Conservation (phyloP, 2,329 filamentous ascomycete species). For the Phialemonium atrogriseum region DNA sequence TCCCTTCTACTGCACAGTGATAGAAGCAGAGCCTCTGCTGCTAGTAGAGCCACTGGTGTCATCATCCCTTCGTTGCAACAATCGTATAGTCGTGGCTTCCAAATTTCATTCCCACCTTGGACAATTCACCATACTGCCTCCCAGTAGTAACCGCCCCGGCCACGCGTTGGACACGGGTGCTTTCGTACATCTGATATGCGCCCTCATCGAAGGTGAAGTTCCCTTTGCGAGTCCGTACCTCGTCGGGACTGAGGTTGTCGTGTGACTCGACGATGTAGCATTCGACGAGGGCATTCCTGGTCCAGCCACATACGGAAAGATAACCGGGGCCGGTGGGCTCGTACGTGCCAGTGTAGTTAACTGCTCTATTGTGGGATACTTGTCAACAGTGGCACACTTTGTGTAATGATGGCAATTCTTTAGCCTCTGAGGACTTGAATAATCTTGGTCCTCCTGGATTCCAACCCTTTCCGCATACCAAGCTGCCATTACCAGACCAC, state of each 20-base stretch:
- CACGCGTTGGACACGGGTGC: conserved; percentile 38
- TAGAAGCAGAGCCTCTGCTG: conserved; percentile 16
- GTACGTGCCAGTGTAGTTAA: conserved; percentile 26
- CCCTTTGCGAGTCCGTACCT: conserved; percentile 37
- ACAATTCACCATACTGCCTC: conserved; percentile 47
- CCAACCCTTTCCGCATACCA: conserved; percentile 54
- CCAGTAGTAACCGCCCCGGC: conserved; percentile 42
- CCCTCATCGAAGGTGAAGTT: conserved; percentile 41
- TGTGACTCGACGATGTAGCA: conserved; percentile 50
- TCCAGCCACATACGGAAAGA: conserved; percentile 52
- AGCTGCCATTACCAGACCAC: conserved; percentile 40
- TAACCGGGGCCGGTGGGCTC: conserved; percentile 31
- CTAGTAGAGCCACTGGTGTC: conserved; percentile 29
- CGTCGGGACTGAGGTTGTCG: conserved; percentile 38
- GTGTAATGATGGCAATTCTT: no score
- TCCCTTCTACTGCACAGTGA: no score
- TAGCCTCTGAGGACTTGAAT: no score
- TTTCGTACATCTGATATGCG: conserved; percentile 42
- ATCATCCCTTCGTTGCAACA: conserved; percentile 40
- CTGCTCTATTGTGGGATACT: no score
- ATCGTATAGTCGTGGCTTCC: conserved; percentile 46
- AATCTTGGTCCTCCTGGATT: conserved; percentile 41
- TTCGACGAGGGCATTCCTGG: conserved; percentile 41
- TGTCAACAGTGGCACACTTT: no score
- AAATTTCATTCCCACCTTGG: conserved; percentile 35